Conservation (phyloP, 23 red algal genomes). For the Pyropia yezoensis region DNA sequence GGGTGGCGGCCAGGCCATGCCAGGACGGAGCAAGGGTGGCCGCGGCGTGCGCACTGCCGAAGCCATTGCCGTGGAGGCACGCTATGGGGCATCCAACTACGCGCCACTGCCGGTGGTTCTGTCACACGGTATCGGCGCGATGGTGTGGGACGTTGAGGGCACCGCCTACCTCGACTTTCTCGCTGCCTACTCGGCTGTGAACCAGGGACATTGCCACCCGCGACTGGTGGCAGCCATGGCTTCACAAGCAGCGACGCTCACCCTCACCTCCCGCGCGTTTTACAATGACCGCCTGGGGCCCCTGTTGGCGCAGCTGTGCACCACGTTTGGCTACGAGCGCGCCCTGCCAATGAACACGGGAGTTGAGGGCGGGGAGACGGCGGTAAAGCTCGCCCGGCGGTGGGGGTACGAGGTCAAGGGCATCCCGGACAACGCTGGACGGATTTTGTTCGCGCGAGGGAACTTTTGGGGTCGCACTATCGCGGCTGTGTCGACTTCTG, state of each 20-base stretch:
- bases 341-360: slow-evolving; percentile 94
- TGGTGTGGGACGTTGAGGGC: slow-evolving; percentile 84
- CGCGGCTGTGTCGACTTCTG: slow-evolving; percentile 70
- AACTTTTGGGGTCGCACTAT: slow-evolving; percentile 96
- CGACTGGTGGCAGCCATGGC: slow-evolving; percentile 66
- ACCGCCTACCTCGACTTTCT: slow-evolving; percentile 75
- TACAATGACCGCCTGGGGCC: slow-evolving; percentile 79
- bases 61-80: slow-evolving; percentile 50
- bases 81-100: slow-evolving; percentile 82
- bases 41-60: not conserved
- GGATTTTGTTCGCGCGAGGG: slow-evolving; percentile 70
- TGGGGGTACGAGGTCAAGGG: slow-evolving; percentile 96
- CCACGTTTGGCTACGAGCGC: slow-evolving; percentile 73
- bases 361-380: slow-evolving; percentile 92
- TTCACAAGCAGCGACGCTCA: slow-evolving; percentile 57
- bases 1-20: too few relatives aligned
- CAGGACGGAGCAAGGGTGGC: too few relatives aligned
- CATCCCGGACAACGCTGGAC: slow-evolving; percentile 45
- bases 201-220: slow-evolving; percentile 97
- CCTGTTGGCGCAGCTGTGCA: slow-evolving; percentile 48
- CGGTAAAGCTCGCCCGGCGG: slow-evolving; percentile 87
- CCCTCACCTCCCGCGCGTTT: slow-evolving; percentile 92
- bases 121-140: slow-evolving; percentile 42
- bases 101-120: slow-evolving; percentile 90
- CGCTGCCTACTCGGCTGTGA: slow-evolving; percentile 87